Evolutionary conservation across 768 basidiomycete species (phyloP).

Genomic region (Boletales sp.): DNA sequence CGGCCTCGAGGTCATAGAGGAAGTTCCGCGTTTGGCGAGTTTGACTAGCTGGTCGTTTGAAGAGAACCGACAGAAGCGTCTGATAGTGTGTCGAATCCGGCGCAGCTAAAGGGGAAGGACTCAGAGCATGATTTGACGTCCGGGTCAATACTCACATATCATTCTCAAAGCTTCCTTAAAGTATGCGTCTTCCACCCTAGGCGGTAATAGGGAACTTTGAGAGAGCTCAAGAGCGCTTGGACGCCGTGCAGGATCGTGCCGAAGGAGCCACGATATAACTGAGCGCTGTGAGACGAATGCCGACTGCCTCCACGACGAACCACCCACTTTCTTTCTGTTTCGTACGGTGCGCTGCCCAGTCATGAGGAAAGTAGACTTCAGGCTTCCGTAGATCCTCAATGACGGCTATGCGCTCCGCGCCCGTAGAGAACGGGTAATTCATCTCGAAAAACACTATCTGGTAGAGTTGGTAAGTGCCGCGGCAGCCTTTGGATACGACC

Average conservation of each 20-base stretch:
- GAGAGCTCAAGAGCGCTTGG: constrained; percentile 83
- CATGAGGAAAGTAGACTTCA: constrained; percentile 68
- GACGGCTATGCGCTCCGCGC: constrained; percentile 79
- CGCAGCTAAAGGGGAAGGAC: constrained; percentile 47
- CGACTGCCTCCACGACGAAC: background rate
- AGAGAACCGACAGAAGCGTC: constrained; percentile 72
- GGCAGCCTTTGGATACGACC: constrained; percentile 21
- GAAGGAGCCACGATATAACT: constrained; percentile 81
- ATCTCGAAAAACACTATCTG: constrained; percentile 98
- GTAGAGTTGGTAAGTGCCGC: background rate
- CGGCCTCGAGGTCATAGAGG: constrained; percentile 70
- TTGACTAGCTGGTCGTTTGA: constrained; percentile 65
- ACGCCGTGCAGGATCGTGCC: constrained; percentile 74
- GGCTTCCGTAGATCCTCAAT: constrained; percentile 76
- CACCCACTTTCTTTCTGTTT: constrained; percentile 68
- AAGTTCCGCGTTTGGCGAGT: constrained; percentile 61
- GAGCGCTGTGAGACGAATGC: constrained; percentile 1
- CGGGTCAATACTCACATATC: constrained; percentile 52
- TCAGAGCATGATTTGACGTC: background rate
- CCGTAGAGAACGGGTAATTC: constrained; percentile 82
- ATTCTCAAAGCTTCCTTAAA: constrained; percentile 74
- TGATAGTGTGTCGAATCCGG: constrained; percentile 79
- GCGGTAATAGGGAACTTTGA: constrained; percentile 72
- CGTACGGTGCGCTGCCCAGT: constrained; percentile 61
- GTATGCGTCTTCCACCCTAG: constrained; percentile 77